Conservation (phyloP, 148 eudicot species). For the Oxyria digyna region DNA sequence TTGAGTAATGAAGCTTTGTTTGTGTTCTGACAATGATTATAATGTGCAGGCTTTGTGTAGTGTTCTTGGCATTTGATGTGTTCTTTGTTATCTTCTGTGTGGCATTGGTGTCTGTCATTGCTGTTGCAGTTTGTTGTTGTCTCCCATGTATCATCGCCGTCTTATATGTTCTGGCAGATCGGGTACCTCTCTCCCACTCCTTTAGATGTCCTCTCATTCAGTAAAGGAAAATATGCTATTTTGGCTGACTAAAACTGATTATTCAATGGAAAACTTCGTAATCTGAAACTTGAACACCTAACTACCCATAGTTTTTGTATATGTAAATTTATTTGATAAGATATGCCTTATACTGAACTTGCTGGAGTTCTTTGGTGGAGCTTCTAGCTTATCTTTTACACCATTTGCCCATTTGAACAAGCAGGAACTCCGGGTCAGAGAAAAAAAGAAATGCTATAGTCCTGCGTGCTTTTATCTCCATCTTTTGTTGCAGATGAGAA, state of each 20-base stretch:
- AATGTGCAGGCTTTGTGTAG: slow-evolving; percentile 47
- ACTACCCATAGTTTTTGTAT: not conserved
- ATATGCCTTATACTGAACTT: not conserved
- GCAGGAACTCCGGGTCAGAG: not conserved
- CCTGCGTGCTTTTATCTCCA: too few species aligned
- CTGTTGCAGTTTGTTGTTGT: slow-evolving; percentile 65
- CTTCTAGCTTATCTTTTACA: not conserved
- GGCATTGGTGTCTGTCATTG: slow-evolving; percentile 61
- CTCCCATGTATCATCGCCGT: slow-evolving; percentile 67
- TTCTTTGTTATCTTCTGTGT: slow-evolving; percentile 63
- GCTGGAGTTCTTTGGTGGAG: not conserved
- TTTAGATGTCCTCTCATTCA: not conserved
- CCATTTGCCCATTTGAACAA: not conserved
- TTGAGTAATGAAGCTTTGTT: not conserved
- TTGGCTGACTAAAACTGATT: not conserved
- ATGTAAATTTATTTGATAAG: not conserved
- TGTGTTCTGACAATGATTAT: slow-evolving; percentile 2
- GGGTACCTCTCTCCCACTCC: slow-evolving; percentile 23
- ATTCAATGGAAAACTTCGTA: not conserved
- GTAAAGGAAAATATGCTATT: not conserved
- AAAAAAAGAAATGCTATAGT: not conserved
- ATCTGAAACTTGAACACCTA: not conserved
- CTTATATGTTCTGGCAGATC: slow-evolving; percentile 54
- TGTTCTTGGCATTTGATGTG: slow-evolving; percentile 59
- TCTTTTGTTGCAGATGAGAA: not conserved